A percentile compares a stretch with the other conserved stretches of the same genome.
Evolutionary conservation across 371 early-diverging fungal species (phyloP).

Genomic region (Chytridium lagenaria): DNA sequence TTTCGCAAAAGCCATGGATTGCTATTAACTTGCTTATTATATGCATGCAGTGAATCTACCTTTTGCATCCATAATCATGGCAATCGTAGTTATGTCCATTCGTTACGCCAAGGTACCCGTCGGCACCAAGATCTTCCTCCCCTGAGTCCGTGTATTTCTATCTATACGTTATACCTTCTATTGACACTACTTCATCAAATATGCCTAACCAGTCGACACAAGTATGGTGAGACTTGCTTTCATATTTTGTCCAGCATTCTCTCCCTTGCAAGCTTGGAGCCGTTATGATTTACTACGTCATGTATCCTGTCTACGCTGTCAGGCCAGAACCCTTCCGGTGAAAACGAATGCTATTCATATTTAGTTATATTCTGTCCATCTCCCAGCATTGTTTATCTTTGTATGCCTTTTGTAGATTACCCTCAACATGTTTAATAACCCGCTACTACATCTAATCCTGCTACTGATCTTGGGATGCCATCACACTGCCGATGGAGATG

Average conservation of each 20-base stretch:
- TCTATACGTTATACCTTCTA: too few relatives aligned
- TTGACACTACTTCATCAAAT: too few relatives aligned
- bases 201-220: not conserved
- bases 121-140: slow-evolving; percentile 2
- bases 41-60: not conserved
- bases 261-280: not conserved
- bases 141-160: too few relatives aligned
- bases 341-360: not conserved
- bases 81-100: slow-evolving; percentile 13
- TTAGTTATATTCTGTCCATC: too few relatives aligned
- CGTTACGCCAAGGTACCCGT: not conserved
- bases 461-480: too few relatives aligned
- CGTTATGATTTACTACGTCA: not conserved
- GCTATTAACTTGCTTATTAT: not conserved
- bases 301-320: slow-evolving; percentile 5
- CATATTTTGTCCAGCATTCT: not conserved
- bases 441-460: too few relatives aligned
- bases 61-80: slow-evolving; percentile 7
- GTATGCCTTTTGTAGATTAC: too few relatives aligned
- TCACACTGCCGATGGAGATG: too few relatives aligned
- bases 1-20: not conserved
- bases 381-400: too few relatives aligned
- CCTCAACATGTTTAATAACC: too few relatives aligned
- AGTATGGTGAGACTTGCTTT: not conserved
- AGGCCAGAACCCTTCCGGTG: slow-evolving; percentile 13